Conservation (phyloP, 2,329 filamentous ascomycete genomes). For the Delphinella strobiligena region DNA sequence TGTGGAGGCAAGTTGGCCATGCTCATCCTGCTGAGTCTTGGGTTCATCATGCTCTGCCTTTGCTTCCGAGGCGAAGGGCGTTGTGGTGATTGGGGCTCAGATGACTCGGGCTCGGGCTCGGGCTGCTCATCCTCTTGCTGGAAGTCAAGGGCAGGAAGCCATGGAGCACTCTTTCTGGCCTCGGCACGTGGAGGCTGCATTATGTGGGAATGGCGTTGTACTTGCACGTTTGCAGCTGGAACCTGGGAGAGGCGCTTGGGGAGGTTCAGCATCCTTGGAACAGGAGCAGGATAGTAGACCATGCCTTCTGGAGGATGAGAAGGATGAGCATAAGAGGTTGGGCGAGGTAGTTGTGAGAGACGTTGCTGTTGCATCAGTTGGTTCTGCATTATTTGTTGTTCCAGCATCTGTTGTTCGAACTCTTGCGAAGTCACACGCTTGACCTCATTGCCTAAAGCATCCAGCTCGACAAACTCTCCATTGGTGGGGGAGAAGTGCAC, state of each 20-base stretch:
- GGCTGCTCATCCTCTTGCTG: conserved; percentile 5
- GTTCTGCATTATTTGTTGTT: conserved; percentile 13
- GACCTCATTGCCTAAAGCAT: conserved; percentile 20
- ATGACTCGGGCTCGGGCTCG: neutral
- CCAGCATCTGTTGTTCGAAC: conserved; percentile 1
- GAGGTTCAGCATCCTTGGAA: conserved; percentile 85
- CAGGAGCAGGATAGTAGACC: conserved; percentile 90
- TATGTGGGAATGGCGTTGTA: conserved; percentile 62
- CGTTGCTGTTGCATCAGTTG: neutral
- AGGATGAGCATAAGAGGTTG: conserved; percentile 47
- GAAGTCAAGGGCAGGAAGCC: conserved; percentile 21
- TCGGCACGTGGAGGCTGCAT: conserved; percentile 50
- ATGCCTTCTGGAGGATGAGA: conserved; percentile 62
- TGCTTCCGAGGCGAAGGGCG: conserved; percentile 14
- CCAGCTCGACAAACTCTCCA: conserved; percentile 21
- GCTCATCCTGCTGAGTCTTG: conserved; percentile 6
- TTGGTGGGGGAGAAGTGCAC: conserved; percentile 55
- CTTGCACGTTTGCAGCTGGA: conserved; percentile 50
- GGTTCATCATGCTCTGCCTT: conserved; percentile 25
- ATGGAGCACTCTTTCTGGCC: conserved; percentile 40
- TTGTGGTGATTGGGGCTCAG: neutral
- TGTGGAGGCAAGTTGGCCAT: conserved; percentile 60
- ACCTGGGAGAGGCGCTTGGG: conserved; percentile 75
- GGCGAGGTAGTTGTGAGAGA: conserved; percentile 18
- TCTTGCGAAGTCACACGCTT: neutral